Base-by-base conservation (phyloP, 805 yeast species). In the Wickerhamia fluorescens region DNA sequence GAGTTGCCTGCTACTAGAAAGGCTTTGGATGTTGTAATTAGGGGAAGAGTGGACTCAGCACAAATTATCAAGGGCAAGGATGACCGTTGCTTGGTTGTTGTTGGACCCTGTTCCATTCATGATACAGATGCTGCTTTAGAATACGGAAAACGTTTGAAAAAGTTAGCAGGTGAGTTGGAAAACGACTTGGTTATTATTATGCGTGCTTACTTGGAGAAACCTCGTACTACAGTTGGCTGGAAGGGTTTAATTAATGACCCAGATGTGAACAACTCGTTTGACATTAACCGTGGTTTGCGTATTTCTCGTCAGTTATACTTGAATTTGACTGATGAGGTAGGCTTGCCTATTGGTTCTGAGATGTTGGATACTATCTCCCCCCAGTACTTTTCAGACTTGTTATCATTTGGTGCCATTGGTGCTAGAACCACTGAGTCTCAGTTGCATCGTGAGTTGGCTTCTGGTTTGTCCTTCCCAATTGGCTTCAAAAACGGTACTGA, bases 171-270 rank as follows among this genome's bases (percentile, higher is more conserved):
- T 20, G 84, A 83, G 56, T 71, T 84, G 39, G 58, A 75, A 37
- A 74, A 68, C 31, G 97, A 89, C 42, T 68, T 89, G 33, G 81
- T 78, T 32, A 73, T 89, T 35, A 73, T 89, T 40, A 89, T 89
- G 98, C 81, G 98, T 67, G 97, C 97, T 5, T 89, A 89, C 71
- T 71, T 89, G 44, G 98, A 89, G 65, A 89, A 89, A 63, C 98
- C 98, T 49, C 81, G 98, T 69, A 89, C 98, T 40, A 89, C 97
- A 14, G 97, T 89, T 31, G 98, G 98, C 41, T 89, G 98, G 98
- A 89, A 89, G 63, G 98, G 98, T 48, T 69, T 89, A 49, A 87
- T 89, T 55, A 89, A 89, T 58, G 98, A 89, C 61, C 98, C 98
- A 26, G 95, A 89, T 50, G 75, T 89, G 37, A 85, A 89, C 60